A percentile compares a stretch with the other conserved stretches of the same genome.
Conservation (phyloP, 176 grass and related monocot genomes). For the Triticum urartu region DNA sequence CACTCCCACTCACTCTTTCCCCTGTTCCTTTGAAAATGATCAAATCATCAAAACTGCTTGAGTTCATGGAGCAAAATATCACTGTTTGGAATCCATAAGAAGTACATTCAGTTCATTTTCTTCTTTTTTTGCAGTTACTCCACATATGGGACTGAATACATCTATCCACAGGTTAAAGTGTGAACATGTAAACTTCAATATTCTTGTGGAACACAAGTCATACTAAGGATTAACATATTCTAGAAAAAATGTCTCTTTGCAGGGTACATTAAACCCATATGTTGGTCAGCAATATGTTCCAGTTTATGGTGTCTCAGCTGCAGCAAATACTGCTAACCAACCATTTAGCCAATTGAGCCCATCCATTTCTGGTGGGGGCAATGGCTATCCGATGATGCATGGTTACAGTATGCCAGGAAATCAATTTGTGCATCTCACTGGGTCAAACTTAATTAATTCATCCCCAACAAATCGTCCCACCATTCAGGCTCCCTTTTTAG, state of each 20-base stretch:
- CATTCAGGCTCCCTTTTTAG: slow-evolving; percentile 76
- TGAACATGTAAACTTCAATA: slow-evolving; percentile 24
- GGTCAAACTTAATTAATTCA: slow-evolving; percentile 56
- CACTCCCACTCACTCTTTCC: background rate
- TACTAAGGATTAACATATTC: background rate
- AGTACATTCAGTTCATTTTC: slow-evolving; percentile 42
- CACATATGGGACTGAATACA: slow-evolving; percentile 79
- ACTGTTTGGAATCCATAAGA: slow-evolving; percentile 23
- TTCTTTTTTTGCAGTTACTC: slow-evolving; percentile 76
- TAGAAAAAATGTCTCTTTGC: slow-evolving; percentile 28
- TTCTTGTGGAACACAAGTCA: slow-evolving; percentile 3
- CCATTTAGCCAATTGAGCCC: slow-evolving; percentile 65
- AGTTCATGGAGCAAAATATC: slow-evolving; percentile 24
- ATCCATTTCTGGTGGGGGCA: slow-evolving; percentile 53
- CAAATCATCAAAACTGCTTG: background rate
- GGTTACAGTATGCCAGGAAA: slow-evolving; percentile 74
- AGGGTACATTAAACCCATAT: slow-evolving; percentile 81
- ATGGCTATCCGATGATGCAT: slow-evolving; percentile 53
- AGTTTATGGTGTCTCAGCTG: slow-evolving; percentile 62
- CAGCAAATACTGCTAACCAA: slow-evolving; percentile 62
- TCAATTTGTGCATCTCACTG: slow-evolving; percentile 67
- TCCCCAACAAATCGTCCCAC: slow-evolving; percentile 52
- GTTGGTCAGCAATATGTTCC: slow-evolving; percentile 74
- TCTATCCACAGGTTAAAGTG: slow-evolving; percentile 83
- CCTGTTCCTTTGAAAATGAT: background rate